Base-by-base conservation (phyloP, 129 eudicot genomes). In the Flaveria brownii region DNA sequence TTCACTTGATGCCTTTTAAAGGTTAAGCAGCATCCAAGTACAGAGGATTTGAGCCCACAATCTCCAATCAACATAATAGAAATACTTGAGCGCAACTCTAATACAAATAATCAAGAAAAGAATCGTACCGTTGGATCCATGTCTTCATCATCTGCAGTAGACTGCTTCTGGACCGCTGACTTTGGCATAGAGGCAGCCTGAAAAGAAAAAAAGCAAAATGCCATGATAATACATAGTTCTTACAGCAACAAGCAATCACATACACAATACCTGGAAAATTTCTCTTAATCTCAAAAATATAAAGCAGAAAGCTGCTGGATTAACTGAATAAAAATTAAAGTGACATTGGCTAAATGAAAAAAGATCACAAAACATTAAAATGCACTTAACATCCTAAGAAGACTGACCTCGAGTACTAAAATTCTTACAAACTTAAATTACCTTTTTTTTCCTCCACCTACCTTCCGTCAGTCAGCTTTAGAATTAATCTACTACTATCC, bases 41-140 rank as follows among this genome's bases (percentile, higher is more conserved):
- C 17, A 23, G 33, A 74, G 4, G 45, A 22, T 57, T 61, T 9
- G 56, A 28, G 25, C 11, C 2, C 47, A 75, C 23, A 5, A 64
- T 16, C 36, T 60, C 66, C 66, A 13, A 61, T 30, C n/a, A 4
- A 23, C 33, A 59, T 23, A 23, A 7, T 9, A 59, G 12, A 7
- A 50, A 45, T 39, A 51, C 23, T 28, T 50, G 26, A 17, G 55
- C 45, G 42, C 68, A 54, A 4, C 11, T 70, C 7, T 9, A 13
- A 50, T 15, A 49, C 3, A 72, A 2, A 72, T 33, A 51, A 18
- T 13, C 6, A 71, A 25, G 16, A 70, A 17, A 66, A 12, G 6
- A 50, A 71, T 23, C 45, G 13, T 79, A 93, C 98, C 13, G 98
- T 93, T 23, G 98, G 97, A 70, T 93, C 98, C 93, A 93, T 88